Base-by-base conservation (phyloP, 192 early-diverging fungal species). In the Linnemannia schmuckeri region DNA sequence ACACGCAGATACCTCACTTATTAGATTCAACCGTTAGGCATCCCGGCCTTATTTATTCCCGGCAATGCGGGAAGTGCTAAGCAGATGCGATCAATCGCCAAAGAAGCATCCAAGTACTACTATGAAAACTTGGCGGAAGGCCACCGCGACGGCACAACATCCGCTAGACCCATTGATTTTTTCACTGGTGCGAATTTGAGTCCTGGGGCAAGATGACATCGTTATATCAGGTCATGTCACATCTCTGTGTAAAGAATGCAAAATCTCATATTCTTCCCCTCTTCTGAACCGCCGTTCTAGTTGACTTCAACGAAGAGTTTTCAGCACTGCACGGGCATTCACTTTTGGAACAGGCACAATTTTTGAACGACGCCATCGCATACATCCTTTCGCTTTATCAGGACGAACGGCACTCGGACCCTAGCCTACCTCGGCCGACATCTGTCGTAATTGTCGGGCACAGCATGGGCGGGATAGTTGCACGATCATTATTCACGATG, bases 391-490 rank as follows among this genome's bases (percentile, higher is more conserved):
- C 94, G 38, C 90, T 94, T 38, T 97, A 97, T 82, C 91, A 93
- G 22, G 79, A 88, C 46, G 88, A 91, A n/a, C 91, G 94, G 13
- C 61, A 70, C n/a, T 35, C 70, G 17, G 84, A 86, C 46, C 75
- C 84, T 4, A 77, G 30, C 17, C 61, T 81, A 42, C 92, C 89
- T 24, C 82, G 91, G 68, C 96, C 97, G 3, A 88, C 88, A 22
- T 95, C 96, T 33, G 96, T 99, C 17, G 84, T 96, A 17, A 90
- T 98, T 33, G 89, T 98, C 66, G 97, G 94, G 17, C 97, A 99
- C 87, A 98, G 97, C 20, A 98, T 99, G 97, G 98, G 98, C 46
- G 97, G 97, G 22, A 92, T 98, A 33, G 97, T 98, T 22, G 97
- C 97, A 9, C 90, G 97, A 15, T 91, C 93, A 5, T 91, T 96